Evolutionary conservation across 352 stramenopile genomes (phyloP), one percentile per base, ranked within the genome.

Genomic region (Blastocystis sp.): DNA sequence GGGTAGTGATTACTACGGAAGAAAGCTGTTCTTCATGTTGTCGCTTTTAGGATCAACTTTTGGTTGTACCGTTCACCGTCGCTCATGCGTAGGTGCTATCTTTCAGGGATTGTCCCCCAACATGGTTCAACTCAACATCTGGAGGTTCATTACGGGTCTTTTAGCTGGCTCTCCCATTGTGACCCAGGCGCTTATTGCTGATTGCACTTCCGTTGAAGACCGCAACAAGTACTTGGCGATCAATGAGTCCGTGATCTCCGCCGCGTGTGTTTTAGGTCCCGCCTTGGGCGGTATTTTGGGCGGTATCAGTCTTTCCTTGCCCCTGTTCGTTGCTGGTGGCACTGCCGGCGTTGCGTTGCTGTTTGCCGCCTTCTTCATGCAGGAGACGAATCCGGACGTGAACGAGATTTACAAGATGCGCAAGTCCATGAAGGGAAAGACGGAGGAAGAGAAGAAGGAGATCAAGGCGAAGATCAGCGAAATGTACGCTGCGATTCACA

Each of bases 1-100:
- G 41, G 26, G 62, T 59, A 89, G 79, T 77, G 79, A 89, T 41
- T 66, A 33, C 63, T 89, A 89, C 66, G 79, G 79, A 55, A 74
- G 79, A 60, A 89, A 89, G 55, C 31, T 66, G 26, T 89, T 89
- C 41, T 45, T 89, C 10, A 89, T 89, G 24, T 35, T 89, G 19
- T 89, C 79, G 29, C 62, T 89, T 21, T 16, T 62, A 31, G 79
- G 79, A 79, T 89, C 79, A 2, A 69, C 41, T 24, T 80, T 89
- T 77, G 79, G 79, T 80, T 33, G 21, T 33, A 24, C 33, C 16
- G 21, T 9, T 37, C 9, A 31, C 21, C 62, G n/a, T 10, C 21
- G 26, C 9, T 74, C 12, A 61, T 65, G 13, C 10, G 37, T n/a
- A 80, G 70, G 70, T 78, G 66, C 79, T 19, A 79, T 89, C 45